These are phyloP conservation scores for Ascoidea tarda DNA, from an alignment of 805 yeast genomes.

Conservation along the genomic window DNA sequence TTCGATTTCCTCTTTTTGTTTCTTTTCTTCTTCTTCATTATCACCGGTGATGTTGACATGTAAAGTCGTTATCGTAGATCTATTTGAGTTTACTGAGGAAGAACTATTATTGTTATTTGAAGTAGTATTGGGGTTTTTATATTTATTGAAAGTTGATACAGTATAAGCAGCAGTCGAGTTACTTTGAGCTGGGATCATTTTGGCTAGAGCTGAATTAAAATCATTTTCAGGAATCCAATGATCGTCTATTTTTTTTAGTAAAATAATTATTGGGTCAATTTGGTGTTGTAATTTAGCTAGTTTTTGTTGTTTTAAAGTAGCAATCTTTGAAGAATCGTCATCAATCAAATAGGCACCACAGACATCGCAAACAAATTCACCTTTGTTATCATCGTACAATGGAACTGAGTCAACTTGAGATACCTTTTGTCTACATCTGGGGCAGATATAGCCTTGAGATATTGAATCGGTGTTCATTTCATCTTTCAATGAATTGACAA, in stretches of 20 bases:
- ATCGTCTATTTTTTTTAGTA: conserved; percentile 72
- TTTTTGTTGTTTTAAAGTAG: conserved; percentile 65
- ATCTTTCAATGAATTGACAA: conserved; percentile 66
- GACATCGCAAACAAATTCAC: conserved; percentile 71
- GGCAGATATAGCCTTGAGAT: conserved; percentile 90
- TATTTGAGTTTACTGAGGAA: conserved; percentile 1
- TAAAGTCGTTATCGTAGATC: conserved; percentile 38
- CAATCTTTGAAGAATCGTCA: conserved; percentile 78
- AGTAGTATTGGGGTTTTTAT: conserved; percentile 12
- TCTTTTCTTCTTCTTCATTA: conserved; percentile 32
- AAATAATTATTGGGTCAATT: conserved; percentile 75
- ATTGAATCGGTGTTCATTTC: conserved; percentile 68
- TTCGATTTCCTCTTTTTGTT: conserved; percentile 34
- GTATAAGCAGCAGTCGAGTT: conserved; percentile 57
- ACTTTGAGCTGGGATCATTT: conserved; percentile 75
- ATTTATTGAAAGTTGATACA: conserved; percentile 13
- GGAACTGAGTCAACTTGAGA: conserved; percentile 83
- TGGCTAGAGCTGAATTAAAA: conserved; percentile 71
- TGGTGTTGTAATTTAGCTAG: conserved; percentile 79
- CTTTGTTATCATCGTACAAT: conserved; percentile 61
- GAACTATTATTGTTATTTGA: conserved; percentile 25
- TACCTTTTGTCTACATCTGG: conserved; percentile 68
- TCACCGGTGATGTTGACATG: conserved; percentile 84
- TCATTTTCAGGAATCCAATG: conserved; percentile 74
- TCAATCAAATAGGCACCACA: conserved; percentile 71